Base-by-base conservation (phyloP, 768 basidiomycete species). In the Lactarius pseudohatsudake region DNA sequence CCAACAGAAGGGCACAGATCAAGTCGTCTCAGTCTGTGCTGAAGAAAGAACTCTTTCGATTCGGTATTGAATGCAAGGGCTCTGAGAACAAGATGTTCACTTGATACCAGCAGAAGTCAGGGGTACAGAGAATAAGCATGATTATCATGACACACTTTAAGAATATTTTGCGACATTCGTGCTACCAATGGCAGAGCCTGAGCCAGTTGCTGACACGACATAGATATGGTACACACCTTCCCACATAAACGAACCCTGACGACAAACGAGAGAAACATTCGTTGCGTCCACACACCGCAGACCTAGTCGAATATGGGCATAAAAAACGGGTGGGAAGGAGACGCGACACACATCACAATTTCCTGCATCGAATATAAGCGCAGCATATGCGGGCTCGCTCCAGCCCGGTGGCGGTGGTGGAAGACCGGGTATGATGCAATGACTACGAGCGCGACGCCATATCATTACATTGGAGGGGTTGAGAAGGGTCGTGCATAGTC, bases 361-460 rank as follows among this genome's bases (percentile, higher is more conserved):
- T 0, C 87, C 87, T 0, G 74, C 74, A 69, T 85, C 84, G 64
- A 88, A 91, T 28, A 90, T 66, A 62, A 89, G 83, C 0, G 87
- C 83, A n/a, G 85, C 86, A 73, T 86, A 89, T 0, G 82, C 77
- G 0, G 84, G 72, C 71, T 91, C 90, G 5, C 79, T 82, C 72
- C 83, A 84, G 0, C 71, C 76, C 16, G 71, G 77, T 20, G 64
- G 76, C 2, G 81, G 84, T 6, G 80, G 78, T 0, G 83, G 85
- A 11, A 85, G 74, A 7, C 78, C 71, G 1, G 9, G 41, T 8
- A 62, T 20, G 0, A 78, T 78, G 68, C 74, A 80, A 7, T 74
- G 69, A 32, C 77, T 68, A 28, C 90, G 80, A 38, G 81, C 81
- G 9, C 75, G 73, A 26, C 81, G 82, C 89, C 89, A 91, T 57